Base-by-base conservation (phyloP, 2,329 filamentous ascomycete genomes). In the Stachybotrys chlorohalonatus region DNA sequence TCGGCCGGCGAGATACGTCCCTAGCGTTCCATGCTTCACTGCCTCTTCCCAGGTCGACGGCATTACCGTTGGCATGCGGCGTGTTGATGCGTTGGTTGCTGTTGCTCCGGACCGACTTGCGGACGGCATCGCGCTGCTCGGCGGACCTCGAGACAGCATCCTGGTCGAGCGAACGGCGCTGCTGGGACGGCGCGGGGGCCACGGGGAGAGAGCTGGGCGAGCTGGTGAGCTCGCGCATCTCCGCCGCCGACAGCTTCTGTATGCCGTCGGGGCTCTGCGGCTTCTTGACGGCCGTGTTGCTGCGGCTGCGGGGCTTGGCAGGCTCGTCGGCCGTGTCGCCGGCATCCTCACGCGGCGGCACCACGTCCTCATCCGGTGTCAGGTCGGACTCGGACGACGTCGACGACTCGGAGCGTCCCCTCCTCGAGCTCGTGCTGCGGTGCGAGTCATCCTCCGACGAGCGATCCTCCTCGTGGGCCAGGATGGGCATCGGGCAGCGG, bases 131-230 rank as follows among this genome's bases (percentile, higher is more conserved):
- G 11, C 63, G 62, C 53, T 64, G 64, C 16, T 68, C 66, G 5
- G 60, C 53, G 16, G 59, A 57, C 47, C 58, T 58, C 15, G 64
- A 62, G 51, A 60, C 63, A 1, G 66, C 62, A 39, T 76, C 76
- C 63, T 67, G 57, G 66, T 76, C 58, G 66, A 75, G 58, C 64
- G 64, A 57, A 66, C 68, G 59, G 63, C 71, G 57, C 66, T 69
- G 58, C 53, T 65, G 53, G 55, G 70, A 65, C 56, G 70, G 65
- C 61, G 70, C 66, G 58, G 69, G 66, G 1, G 78, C 77, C 1
- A 85, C 66, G 11, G 83, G 82, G 2, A 86, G 68, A 1, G 82
- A 84, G 31, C 82, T 79, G 6, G 81, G 80, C 1, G 78, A 75
- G 31, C 75, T 76, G 13, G 79, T 77, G 56, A 86, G 68, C 56